Conservation (phyloP, 2,329 filamentous ascomycete genomes). For the Fusarium sp. region DNA sequence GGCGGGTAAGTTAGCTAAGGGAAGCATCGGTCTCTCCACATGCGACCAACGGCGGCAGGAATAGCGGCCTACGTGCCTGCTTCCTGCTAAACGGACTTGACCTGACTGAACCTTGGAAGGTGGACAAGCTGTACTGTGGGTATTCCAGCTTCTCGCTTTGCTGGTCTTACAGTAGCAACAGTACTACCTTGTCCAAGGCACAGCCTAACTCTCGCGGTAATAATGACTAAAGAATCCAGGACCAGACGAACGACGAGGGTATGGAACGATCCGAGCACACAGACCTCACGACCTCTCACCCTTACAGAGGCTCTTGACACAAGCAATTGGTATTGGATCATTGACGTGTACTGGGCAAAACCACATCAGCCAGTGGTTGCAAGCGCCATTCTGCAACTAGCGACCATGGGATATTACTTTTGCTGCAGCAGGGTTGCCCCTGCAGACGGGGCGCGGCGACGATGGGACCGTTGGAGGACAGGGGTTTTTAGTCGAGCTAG, state of each 20-base stretch:
- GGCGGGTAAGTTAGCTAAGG: slow-evolving; percentile 40
- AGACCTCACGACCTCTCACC: slow-evolving; percentile 21
- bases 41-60: slow-evolving; percentile 37
- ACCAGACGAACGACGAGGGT: slow-evolving; percentile 21
- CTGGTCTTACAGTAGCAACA: neutral
- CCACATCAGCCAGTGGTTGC: slow-evolving; percentile 41
- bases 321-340: slow-evolving; percentile 18
- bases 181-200: slow-evolving; percentile 1
- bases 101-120: slow-evolving; percentile 8
- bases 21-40: slow-evolving; percentile 35
- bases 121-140: slow-evolving; percentile 26
- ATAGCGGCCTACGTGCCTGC: slow-evolving; percentile 16
- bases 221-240: slow-evolving; percentile 12
- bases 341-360: slow-evolving; percentile 32
- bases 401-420: slow-evolving; percentile 44
- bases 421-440: slow-evolving; percentile 44
- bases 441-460: slow-evolving; percentile 36
- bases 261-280: slow-evolving; percentile 31
- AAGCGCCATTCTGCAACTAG: slow-evolving; percentile 45
- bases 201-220: slow-evolving; percentile 5
- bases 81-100: neutral
- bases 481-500: slow-evolving; percentile 14
- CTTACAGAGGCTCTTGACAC: slow-evolving; percentile 31
- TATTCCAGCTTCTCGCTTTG: slow-evolving; percentile 8
- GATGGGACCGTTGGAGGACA: slow-evolving; percentile 31